Percentiles rank a stretch among this genome's conserved stretches.
These are phyloP conservation scores for Nakazawaea populi DNA, from an alignment of 805 yeast genomes.

Conservation along the genomic window DNA sequence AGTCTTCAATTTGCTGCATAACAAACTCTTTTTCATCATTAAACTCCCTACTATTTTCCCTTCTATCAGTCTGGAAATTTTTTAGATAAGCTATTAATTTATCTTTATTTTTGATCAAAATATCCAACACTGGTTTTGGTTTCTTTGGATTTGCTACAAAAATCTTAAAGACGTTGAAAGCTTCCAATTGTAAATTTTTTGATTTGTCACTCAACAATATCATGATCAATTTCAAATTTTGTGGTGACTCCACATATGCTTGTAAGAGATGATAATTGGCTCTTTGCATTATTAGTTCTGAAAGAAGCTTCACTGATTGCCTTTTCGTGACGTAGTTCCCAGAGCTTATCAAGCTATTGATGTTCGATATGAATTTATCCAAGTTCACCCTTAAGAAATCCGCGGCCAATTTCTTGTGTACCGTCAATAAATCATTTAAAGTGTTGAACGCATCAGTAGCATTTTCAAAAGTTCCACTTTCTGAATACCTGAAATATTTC, in stretches of 20 bases:
- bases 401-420: constrained; percentile 62
- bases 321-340: constrained; percentile 89
- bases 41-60: constrained; percentile 55
- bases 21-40: constrained; percentile 79
- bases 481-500: constrained; percentile 78
- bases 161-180: constrained; percentile 89
- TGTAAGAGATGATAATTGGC: constrained; percentile 70
- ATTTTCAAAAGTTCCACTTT: constrained; percentile 74
- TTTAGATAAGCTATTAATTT: constrained; percentile 67
- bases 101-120: constrained; percentile 76
- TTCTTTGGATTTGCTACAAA: constrained; percentile 96
- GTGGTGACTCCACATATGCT: constrained; percentile 72
- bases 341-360: constrained; percentile 68
- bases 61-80: constrained; percentile 53
- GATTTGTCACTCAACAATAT: constrained; percentile 80
- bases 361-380: constrained; percentile 49
- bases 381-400: constrained; percentile 62
- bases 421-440: constrained; percentile 59
- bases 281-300: constrained; percentile 65
- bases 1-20: constrained; percentile 61
- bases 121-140: constrained; percentile 71
- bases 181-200: constrained; percentile 82
- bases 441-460: constrained; percentile 89
- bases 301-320: constrained; percentile 74
- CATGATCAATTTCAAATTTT: constrained; percentile 84